phyloP scores from a whole-genome alignment of 768 basidiomycete species.

The Phaffia australis region DNA sequence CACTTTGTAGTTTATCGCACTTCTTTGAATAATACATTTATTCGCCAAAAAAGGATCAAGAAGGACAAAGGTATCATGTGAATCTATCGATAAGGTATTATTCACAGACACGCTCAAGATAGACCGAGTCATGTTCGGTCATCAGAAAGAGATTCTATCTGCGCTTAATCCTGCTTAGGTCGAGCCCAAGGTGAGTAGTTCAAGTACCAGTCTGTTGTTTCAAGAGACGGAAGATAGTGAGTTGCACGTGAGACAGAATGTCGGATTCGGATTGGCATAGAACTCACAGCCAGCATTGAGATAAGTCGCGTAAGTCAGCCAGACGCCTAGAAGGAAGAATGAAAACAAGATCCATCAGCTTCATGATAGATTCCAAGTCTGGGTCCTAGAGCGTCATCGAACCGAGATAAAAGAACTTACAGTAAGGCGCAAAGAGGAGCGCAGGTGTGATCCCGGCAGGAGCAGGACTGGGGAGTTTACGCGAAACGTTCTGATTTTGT shows the following conservation, averaged over 20 bases:
- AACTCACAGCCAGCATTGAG: constrained; percentile 48
- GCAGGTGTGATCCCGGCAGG: constrained; percentile 1
- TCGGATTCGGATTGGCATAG: constrained; percentile 43
- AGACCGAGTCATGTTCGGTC: background rate
- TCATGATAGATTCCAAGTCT: background rate
- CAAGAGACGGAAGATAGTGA: background rate
- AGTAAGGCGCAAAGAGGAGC: constrained; percentile 35
- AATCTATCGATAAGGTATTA: too few species aligned
- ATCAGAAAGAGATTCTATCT: background rate
- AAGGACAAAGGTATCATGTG: too few species aligned
- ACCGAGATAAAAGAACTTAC: constrained; percentile 26
- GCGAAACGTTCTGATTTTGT: too few species aligned
- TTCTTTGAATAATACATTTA: too few species aligned
- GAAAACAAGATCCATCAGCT: background rate
- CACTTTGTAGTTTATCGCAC: too few species aligned
- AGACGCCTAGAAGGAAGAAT: constrained; percentile 10
- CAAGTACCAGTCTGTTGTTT: constrained; percentile 18
- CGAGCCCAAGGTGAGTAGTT: constrained; percentile 24
- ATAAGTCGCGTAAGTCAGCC: constrained; percentile 45
- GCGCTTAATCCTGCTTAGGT: background rate
- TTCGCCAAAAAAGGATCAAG: too few species aligned
- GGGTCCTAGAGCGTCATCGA: too few species aligned
- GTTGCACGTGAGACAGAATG: too few species aligned
- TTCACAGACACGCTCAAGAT: too few species aligned
- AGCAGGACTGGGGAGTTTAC: too few species aligned